phyloP scores from a whole-genome alignment of 75 land plant genomes.

The Selaginella tamariscina region DNA sequence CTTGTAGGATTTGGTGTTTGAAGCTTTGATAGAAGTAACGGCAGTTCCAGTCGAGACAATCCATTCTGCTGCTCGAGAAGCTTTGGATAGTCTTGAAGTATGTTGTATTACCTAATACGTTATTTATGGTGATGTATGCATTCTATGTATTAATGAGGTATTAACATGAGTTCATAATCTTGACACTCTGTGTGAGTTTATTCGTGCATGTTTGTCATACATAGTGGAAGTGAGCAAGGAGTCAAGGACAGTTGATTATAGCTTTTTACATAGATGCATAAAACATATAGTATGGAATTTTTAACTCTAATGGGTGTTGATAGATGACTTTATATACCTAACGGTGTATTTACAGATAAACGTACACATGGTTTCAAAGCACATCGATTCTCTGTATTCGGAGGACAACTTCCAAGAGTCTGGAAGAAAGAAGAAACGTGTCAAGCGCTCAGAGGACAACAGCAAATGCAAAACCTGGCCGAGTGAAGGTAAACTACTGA shows the following conservation, averaged over 20 bases:
- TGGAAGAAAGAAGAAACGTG: slow-evolving; percentile 28
- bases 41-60: slow-evolving; percentile 27
- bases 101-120: too few species aligned
- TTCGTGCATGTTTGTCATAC: too few species aligned
- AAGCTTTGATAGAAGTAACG: slow-evolving; percentile 25
- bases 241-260: too few species aligned
- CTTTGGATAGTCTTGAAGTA: slow-evolving; percentile 39
- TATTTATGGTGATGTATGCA: too few species aligned
- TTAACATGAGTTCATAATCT: too few species aligned
- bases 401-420: not conserved
- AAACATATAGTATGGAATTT: too few species aligned
- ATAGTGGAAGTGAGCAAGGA: too few species aligned
- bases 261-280: too few species aligned
- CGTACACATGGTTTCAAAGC: slow-evolving; percentile 21
- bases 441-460: not conserved
- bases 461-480: slow-evolving; percentile 10
- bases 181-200: too few species aligned
- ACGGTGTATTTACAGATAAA: slow-evolving; percentile 33
- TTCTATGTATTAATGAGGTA: too few species aligned
- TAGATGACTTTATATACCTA: too few species aligned
- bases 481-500: slow-evolving; percentile 21
- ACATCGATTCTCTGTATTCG: slow-evolving; percentile 24
- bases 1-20: slow-evolving; percentile 57
- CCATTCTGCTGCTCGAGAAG: slow-evolving; percentile 37
- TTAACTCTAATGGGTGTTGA: too few species aligned